Percentiles rank a stretch among this genome's conserved stretches.
Evolutionary conservation across 805 yeast species (phyloP).

Genomic region (Metschnikowia colocasiae): DNA sequence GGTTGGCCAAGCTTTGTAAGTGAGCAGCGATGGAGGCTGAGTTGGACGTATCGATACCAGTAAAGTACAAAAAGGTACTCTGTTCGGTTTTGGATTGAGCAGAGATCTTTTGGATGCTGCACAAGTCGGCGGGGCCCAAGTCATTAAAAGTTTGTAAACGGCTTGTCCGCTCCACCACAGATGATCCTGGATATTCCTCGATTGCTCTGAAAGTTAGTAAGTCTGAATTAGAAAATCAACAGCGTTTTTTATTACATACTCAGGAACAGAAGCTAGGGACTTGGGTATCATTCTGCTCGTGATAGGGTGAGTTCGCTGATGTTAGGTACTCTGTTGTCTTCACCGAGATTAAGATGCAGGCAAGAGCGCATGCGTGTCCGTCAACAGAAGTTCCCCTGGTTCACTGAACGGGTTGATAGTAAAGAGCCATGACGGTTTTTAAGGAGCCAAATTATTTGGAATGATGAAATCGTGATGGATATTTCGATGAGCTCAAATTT

Average conservation of each 20-base stretch:
- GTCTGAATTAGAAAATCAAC: background rate
- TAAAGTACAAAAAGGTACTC: conserved; percentile 71
- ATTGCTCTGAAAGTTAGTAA: conserved; percentile 31
- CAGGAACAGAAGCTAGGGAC: conserved; percentile 38
- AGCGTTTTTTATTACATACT: conserved; percentile 22
- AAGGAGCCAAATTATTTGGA: too few relatives aligned
- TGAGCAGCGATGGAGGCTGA: conserved; percentile 77
- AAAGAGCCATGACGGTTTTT: too few relatives aligned
- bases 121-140: conserved; percentile 70
- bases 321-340: background rate
- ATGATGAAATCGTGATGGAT: too few relatives aligned
- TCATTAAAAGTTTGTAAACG: conserved; percentile 58
- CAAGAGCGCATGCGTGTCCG: conserved; percentile 1
- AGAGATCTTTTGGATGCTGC: conserved; percentile 44
- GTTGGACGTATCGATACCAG: conserved; percentile 73
- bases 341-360: conserved; percentile 5
- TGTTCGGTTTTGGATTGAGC: conserved; percentile 45
- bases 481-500: too few relatives aligned
- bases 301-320: background rate
- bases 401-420: too few relatives aligned
- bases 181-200: conserved; percentile 57
- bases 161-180: conserved; percentile 61
- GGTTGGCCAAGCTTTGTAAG: conserved; percentile 61
- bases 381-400: background rate
- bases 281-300: conserved; percentile 29